A percentile compares a stretch with the other conserved stretches of the same genome.
Conservation (phyloP, 345 rosid genomes). For the Euclidium syriacum region DNA sequence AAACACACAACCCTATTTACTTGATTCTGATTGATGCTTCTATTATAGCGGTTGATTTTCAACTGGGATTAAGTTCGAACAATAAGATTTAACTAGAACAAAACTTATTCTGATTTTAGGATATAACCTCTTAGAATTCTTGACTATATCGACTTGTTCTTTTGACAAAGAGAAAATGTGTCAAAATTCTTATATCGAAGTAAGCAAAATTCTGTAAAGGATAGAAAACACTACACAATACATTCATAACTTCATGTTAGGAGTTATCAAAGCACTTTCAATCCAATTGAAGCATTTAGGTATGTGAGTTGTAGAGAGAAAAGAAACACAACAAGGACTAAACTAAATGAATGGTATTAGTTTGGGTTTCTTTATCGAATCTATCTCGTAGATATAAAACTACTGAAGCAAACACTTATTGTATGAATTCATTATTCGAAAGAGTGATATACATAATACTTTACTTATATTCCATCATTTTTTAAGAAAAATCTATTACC, state of each 20-base stretch:
- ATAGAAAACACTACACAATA: too few species aligned
- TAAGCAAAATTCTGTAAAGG: too few species aligned
- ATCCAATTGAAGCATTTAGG: neutral
- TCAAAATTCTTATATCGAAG: too few species aligned
- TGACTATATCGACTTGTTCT: too few species aligned
- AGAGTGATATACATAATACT: neutral
- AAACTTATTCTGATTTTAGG: neutral
- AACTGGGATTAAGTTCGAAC: neutral
- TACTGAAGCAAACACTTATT: neutral
- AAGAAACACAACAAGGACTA: neutral
- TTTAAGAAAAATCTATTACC: neutral
- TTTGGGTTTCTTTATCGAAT: neutral
- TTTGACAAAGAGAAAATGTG: too few species aligned
- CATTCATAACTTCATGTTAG: too few species aligned
- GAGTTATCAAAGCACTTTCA: too few species aligned
- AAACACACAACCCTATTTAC: constrained; percentile 5
- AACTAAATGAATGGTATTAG: neutral
- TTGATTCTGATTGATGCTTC: constrained; percentile 14
- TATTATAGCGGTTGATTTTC: neutral
- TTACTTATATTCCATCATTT: neutral
- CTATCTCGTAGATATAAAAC: neutral
- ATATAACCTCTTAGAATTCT: too few species aligned
- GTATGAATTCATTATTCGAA: constrained; percentile 1
- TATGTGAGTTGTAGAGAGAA: neutral
- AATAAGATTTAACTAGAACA: neutral